Conservation (phyloP, 805 yeast species). For the Brettanomyces custersianus region DNA sequence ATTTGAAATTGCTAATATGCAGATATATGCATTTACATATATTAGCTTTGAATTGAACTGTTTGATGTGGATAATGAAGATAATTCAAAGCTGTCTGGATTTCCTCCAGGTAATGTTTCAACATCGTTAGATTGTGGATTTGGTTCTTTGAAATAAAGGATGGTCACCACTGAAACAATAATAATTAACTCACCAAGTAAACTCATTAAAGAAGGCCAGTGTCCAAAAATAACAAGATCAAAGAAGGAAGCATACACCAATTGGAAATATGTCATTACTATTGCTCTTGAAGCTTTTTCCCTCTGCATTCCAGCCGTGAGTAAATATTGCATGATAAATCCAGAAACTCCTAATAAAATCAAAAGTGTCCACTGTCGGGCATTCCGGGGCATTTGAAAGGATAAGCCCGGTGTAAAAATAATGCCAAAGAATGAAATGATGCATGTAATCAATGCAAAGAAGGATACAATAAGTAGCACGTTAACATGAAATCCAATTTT, state of each 20-base stretch:
- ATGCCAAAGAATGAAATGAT: constrained; percentile 47
- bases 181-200: constrained; percentile 63
- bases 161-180: constrained; percentile 52
- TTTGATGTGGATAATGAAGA: constrained; percentile 1
- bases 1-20: too few species aligned
- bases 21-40: too few species aligned
- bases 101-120: neutral
- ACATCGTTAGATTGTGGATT: neutral
- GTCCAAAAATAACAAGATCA: constrained; percentile 66
- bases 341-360: constrained; percentile 56
- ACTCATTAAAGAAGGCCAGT: constrained; percentile 62
- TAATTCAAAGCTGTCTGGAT: too few species aligned
- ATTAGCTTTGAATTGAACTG: too few species aligned
- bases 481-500: constrained; percentile 73
- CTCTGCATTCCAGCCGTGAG: constrained; percentile 78
- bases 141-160: constrained; percentile 38
- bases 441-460: constrained; percentile 56
- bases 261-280: constrained; percentile 68
- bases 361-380: constrained; percentile 59
- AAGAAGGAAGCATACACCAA: constrained; percentile 70
- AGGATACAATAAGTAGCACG: constrained; percentile 70
- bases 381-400: constrained; percentile 55
- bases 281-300: constrained; percentile 69
- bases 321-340: constrained; percentile 74
- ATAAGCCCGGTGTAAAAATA: constrained; percentile 44